Percentiles rank a stretch among this genome's conserved stretches.
Conservation (phyloP, 2,329 filamentous ascomycete genomes). For the Tolypocladium tropicale region DNA sequence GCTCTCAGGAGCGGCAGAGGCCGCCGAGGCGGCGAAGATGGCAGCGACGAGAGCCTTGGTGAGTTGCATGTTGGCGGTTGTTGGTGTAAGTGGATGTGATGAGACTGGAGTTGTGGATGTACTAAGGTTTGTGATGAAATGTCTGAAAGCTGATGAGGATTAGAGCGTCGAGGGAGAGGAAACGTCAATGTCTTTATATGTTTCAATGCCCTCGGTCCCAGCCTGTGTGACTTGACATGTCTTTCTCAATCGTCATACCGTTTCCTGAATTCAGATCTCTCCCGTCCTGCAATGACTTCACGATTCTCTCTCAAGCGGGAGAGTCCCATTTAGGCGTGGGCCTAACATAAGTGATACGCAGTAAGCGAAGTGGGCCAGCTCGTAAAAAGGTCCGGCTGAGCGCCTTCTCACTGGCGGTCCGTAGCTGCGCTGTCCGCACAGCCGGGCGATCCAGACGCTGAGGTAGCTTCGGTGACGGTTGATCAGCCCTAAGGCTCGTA, state of each 20-base stretch:
- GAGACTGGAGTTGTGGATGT: background rate
- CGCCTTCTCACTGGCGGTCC: background rate
- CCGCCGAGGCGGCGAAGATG: slow-evolving; percentile 23
- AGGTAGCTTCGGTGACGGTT: background rate
- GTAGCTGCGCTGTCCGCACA: too few relatives aligned
- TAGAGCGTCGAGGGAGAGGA: background rate
- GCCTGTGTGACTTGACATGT: background rate
- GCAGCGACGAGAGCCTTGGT: slow-evolving; percentile 25
- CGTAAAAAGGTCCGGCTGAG: background rate
- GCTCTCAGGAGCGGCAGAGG: slow-evolving; percentile 22
- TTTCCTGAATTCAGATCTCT: background rate
- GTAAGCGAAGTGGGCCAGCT: background rate
- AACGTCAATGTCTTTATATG: background rate
- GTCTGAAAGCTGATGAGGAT: too few relatives aligned
- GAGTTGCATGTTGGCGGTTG: slow-evolving; percentile 30
- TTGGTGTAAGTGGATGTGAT: background rate
- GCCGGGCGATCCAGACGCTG: background rate
- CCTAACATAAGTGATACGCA: slow-evolving; percentile 2
- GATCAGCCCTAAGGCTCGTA: background rate
- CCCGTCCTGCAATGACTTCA: background rate
- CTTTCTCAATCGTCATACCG: background rate
- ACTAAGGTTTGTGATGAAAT: too few relatives aligned
- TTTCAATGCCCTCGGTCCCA: background rate
- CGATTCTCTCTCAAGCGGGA: background rate
- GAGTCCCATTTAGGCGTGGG: background rate